phyloP scores from a whole-genome alignment of 1,284 basidiomycete species.

The Ceratobasidium theobromae region DNA sequence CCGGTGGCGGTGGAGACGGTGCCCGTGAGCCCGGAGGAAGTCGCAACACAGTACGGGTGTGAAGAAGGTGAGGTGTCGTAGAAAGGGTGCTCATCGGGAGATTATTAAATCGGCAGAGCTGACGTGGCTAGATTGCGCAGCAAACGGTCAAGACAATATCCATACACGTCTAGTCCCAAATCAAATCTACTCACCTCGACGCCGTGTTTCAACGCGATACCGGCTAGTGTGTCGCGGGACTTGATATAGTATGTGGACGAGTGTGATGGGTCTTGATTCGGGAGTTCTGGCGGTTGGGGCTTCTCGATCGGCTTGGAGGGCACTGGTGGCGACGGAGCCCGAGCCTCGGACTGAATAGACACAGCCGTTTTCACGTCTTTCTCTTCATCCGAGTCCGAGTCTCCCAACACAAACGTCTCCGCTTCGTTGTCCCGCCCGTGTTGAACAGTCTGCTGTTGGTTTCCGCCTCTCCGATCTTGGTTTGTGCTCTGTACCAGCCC shows the following conservation, averaged over 20 bases:
- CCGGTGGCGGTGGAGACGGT: constrained; percentile 38
- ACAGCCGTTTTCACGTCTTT: not conserved
- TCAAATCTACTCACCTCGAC: constrained; percentile 55
- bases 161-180: not conserved
- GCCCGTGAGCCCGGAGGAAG: constrained; percentile 48
- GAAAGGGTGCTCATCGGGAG: constrained; percentile 64
- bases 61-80: constrained; percentile 71
- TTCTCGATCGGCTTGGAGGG: not conserved
- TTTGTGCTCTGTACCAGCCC: constrained; percentile 27
- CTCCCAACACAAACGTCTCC: constrained; percentile 57
- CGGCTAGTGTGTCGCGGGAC: constrained; percentile 62
- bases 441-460: constrained; percentile 16
- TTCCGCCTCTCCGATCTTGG: constrained; percentile 12
- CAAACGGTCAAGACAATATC: not conserved
- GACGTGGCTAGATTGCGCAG: constrained; percentile 50
- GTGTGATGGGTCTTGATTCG: not conserved
- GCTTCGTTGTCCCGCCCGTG: constrained; percentile 35
- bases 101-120: constrained; percentile 62
- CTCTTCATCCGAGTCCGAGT: constrained; percentile 56
- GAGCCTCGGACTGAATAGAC: not conserved
- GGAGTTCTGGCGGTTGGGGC: not conserved
- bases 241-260: constrained; percentile 58
- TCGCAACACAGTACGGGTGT: constrained; percentile 61
- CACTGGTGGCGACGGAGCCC: not conserved
- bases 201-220: constrained; percentile 62